phyloP scores from a whole-genome alignment of 2,329 filamentous ascomycete genomes.

The Colletotrichum eremochloae region DNA sequence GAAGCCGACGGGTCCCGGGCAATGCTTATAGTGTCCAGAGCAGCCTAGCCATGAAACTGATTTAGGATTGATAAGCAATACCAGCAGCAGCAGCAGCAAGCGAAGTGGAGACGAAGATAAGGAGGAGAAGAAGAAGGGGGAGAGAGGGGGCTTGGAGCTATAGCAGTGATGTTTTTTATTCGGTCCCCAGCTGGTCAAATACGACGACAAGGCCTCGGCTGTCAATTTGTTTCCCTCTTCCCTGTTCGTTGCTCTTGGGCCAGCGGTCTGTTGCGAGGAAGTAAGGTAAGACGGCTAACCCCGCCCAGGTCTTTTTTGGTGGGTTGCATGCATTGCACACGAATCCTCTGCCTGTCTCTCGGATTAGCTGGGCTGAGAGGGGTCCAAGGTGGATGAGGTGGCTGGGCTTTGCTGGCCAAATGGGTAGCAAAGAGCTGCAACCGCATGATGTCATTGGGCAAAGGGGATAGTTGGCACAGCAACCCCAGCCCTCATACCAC shows the following conservation, averaged over 20 bases:
- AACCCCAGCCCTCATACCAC: conserved; percentile 25
- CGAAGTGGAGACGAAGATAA: background rate
- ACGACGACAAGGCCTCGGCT: conserved; percentile 4
- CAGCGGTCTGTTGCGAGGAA: background rate
- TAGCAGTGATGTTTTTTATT: background rate
- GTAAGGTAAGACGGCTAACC: conserved; percentile 17
- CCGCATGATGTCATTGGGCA: conserved; percentile 40
- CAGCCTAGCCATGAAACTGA: background rate
- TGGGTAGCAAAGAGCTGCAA: conserved; percentile 2
- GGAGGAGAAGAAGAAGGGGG: background rate
- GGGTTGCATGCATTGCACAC: conserved; percentile 36
- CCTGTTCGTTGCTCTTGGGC: conserved; percentile 13
- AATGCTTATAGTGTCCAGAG: background rate
- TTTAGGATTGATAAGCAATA: background rate
- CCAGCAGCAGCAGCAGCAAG: background rate
- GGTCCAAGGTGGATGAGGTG: conserved; percentile 27
- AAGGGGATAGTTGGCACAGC: conserved; percentile 33
- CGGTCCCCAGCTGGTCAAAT: background rate
- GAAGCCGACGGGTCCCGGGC: background rate
- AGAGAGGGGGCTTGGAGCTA: background rate
- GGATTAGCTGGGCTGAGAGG: conserved; percentile 12
- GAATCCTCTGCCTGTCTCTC: background rate
- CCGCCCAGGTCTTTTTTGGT: conserved; percentile 22
- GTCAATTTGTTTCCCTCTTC: conserved; percentile 21
- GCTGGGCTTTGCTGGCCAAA: conserved; percentile 31